Evolutionary conservation across 2,329 filamentous ascomycete species (phyloP).

Genomic region (Aspergillus melleus): DNA sequence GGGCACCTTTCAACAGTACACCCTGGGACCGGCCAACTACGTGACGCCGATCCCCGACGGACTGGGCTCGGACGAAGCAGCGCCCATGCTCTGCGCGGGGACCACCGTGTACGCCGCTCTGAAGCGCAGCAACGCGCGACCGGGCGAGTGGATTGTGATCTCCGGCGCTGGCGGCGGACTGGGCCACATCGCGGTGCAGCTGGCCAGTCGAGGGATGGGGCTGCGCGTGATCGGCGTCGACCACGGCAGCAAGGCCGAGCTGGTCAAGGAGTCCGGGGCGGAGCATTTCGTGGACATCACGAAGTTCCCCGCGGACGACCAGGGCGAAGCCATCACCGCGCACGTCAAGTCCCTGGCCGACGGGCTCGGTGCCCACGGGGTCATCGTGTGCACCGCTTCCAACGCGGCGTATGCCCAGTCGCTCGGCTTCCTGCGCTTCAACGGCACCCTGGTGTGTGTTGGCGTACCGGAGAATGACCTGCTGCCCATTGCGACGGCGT

Average conservation of each 20-base stretch:
- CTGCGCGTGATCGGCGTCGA: slow-evolving; percentile 67
- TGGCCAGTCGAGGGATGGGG: slow-evolving; percentile 61
- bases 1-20: slow-evolving; percentile 73
- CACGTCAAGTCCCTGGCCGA: slow-evolving; percentile 59
- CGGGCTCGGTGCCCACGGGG: slow-evolving; percentile 61
- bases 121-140: slow-evolving; percentile 58
- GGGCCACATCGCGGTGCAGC: slow-evolving; percentile 65
- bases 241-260: slow-evolving; percentile 59
- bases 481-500: slow-evolving; percentile 47
- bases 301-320: slow-evolving; percentile 47
- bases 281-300: slow-evolving; percentile 67
- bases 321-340: slow-evolving; percentile 50
- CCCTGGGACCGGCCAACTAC: slow-evolving; percentile 63
- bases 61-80: slow-evolving; percentile 60
- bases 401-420: slow-evolving; percentile 54
- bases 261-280: slow-evolving; percentile 61
- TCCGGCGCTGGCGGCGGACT: slow-evolving; percentile 63
- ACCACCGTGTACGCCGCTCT: slow-evolving; percentile 68
- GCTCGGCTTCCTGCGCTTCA: slow-evolving; percentile 49
- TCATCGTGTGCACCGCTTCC: slow-evolving; percentile 56
- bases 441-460: slow-evolving; percentile 54
- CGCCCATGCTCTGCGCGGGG: slow-evolving; percentile 68
- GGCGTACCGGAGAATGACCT: slow-evolving; percentile 51
- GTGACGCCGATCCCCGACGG: slow-evolving; percentile 68
- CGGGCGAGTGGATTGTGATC: slow-evolving; percentile 62